Evolutionary conservation across 2,329 filamentous ascomycete species (phyloP).

Genomic region (Aspergillus spinulosporus): DNA sequence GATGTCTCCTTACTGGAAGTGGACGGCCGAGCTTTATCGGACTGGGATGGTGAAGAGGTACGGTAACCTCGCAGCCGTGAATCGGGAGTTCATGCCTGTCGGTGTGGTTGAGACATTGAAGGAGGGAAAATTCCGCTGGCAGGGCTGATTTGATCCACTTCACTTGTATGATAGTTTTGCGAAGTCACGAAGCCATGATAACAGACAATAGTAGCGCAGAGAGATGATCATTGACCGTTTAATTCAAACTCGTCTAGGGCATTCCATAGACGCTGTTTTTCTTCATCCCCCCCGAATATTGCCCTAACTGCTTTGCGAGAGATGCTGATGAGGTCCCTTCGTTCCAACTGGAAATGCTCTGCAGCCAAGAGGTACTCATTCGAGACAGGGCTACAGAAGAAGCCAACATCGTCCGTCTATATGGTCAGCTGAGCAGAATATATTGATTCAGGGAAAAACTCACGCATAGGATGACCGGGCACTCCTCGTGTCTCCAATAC

Average conservation of each 20-base stretch:
- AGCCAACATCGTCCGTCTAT: constrained; percentile 79
- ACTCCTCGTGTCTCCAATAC: constrained; percentile 63
- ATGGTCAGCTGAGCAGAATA: constrained; percentile 19
- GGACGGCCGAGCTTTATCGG: constrained; percentile 44
- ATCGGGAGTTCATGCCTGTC: constrained; percentile 43
- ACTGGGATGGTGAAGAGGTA: constrained; percentile 43
- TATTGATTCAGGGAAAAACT: constrained; percentile 39
- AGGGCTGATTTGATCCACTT: constrained; percentile 30
- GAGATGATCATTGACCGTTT: constrained; percentile 5
- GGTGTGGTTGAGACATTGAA: constrained; percentile 46
- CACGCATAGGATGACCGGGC: constrained; percentile 67
- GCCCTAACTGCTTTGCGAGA: constrained; percentile 62
- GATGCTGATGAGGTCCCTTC: constrained; percentile 53
- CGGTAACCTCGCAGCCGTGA: constrained; percentile 43
- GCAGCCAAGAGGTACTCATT: constrained; percentile 75
- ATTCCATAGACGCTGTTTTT: constrained; percentile 47
- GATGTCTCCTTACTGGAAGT: constrained; percentile 47
- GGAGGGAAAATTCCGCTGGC: constrained; percentile 45
- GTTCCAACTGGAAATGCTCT: constrained; percentile 63
- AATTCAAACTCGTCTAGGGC: constrained; percentile 28
- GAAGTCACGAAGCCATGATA: constrained; percentile 8
- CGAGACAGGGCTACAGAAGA: constrained; percentile 74
- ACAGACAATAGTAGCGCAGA: not conserved
- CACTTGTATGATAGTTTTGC: not conserved
- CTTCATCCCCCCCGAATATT: constrained; percentile 66